Evolutionary conservation across 257 asterid species (phyloP).

Genomic region (Solanum megistacrolobum): DNA sequence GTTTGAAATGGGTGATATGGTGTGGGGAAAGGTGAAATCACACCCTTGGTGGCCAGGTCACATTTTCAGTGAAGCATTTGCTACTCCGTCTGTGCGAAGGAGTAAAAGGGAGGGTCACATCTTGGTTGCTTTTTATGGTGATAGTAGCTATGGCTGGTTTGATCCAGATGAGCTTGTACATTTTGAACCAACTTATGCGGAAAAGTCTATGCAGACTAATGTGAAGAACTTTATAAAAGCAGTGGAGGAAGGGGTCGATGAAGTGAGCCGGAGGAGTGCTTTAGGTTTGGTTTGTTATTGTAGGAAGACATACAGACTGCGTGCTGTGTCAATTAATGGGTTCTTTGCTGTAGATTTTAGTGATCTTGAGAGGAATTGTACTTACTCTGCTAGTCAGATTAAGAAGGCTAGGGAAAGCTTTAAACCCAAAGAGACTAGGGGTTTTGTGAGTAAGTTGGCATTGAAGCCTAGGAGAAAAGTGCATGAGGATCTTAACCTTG

Average conservation of each 20-base stretch:
- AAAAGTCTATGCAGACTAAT: constrained; percentile 60
- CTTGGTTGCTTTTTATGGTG: constrained; percentile 92
- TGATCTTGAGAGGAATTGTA: constrained; percentile 46
- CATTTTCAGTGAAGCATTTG: constrained; percentile 58
- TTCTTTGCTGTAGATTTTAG: constrained; percentile 56
- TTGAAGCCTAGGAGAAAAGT: constrained; percentile 37
- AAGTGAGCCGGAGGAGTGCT: constrained; percentile 57
- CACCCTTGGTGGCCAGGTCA: constrained; percentile 99
- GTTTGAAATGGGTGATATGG: constrained; percentile 85
- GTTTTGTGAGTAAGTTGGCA: constrained; percentile 45
- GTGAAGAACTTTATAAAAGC: constrained; percentile 53
- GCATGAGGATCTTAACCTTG: constrained; percentile 25
- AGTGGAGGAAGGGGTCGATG: constrained; percentile 84
- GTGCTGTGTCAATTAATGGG: constrained; percentile 45
- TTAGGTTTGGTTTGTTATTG: constrained; percentile 78
- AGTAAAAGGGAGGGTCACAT: constrained; percentile 68
- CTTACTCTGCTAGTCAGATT: constrained; percentile 54
- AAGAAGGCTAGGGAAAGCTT: constrained; percentile 55
- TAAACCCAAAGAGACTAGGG: constrained; percentile 48
- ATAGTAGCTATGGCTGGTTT: constrained; percentile 93
- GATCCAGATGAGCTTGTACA: constrained; percentile 72
- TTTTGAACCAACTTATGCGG: constrained; percentile 57
- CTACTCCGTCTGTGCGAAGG: constrained; percentile 58
- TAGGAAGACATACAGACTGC: constrained; percentile 48
- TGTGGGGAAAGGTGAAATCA: constrained; percentile 97